phyloP scores from a whole-genome alignment of 768 basidiomycete species.

The Pisolithus marmoratus region DNA sequence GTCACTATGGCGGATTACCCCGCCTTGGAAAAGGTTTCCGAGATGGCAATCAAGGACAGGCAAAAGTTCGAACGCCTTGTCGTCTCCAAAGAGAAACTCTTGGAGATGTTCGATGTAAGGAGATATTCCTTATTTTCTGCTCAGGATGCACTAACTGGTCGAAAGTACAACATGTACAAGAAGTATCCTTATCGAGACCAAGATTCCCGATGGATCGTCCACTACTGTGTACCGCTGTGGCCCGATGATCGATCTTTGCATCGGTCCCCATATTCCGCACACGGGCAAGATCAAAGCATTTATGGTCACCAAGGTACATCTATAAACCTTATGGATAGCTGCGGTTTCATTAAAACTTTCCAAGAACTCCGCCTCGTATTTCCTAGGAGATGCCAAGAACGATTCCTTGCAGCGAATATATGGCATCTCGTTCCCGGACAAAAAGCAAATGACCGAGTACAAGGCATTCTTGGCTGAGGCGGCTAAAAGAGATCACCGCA shows the following conservation, averaged over 20 bases:
- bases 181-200: constrained; percentile 89
- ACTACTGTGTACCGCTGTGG: constrained; percentile 99
- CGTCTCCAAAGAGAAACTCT: constrained; percentile 88
- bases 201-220: constrained; percentile 92
- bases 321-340: not conserved
- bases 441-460: constrained; percentile 91
- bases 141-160: constrained; percentile 1
- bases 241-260: constrained; percentile 95
- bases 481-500: constrained; percentile 95
- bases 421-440: constrained; percentile 98
- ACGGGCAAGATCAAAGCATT: constrained; percentile 97
- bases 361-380: constrained; percentile 96
- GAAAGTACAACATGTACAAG: constrained; percentile 98
- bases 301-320: constrained; percentile 87
- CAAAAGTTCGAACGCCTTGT: constrained; percentile 95
- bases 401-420: constrained; percentile 96
- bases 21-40: constrained; percentile 81
- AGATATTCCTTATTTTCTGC: not conserved
- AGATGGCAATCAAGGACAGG: constrained; percentile 89
- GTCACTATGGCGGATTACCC: constrained; percentile 83
- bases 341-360: constrained; percentile 1
- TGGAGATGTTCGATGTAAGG: constrained; percentile 92
- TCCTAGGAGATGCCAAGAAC: constrained; percentile 89
- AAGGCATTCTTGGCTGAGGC: constrained; percentile 95
- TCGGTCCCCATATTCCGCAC: constrained; percentile 97